These are phyloP conservation scores for Monascus ruber DNA, from an alignment of 2,329 filamentous ascomycete species.

Conservation along the genomic window DNA sequence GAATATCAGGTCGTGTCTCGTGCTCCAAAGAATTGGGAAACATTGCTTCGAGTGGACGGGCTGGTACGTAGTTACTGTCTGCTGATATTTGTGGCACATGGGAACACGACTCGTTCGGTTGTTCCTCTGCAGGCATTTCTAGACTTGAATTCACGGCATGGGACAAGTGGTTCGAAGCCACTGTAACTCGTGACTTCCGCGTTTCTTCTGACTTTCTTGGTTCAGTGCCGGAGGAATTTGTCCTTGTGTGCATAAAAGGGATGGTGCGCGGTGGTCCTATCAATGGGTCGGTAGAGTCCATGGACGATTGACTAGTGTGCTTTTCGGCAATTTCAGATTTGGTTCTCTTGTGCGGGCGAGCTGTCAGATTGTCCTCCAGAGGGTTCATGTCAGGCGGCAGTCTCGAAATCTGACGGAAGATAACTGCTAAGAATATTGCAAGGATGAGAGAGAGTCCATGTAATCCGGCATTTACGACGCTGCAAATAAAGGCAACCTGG, in stretches of 20 bases:
- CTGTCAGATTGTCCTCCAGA: constrained; percentile 72
- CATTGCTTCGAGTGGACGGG: constrained; percentile 20
- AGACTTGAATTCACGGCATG: constrained; percentile 21
- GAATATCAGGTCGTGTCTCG: constrained; percentile 16
- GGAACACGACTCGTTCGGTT: constrained; percentile 17
- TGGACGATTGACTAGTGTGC: constrained; percentile 44
- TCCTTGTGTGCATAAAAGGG: constrained; percentile 71
- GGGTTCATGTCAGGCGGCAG: constrained; percentile 95
- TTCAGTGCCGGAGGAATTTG: constrained; percentile 48
- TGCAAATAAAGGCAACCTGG: constrained; percentile 55
- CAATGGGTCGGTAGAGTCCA: constrained; percentile 32
- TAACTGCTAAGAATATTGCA: constrained; percentile 61
- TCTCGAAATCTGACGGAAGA: constrained; percentile 69
- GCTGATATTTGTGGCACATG: constrained; percentile 15
- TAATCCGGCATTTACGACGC: constrained; percentile 52
- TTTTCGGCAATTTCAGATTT: constrained; percentile 52
- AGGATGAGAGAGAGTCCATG: constrained; percentile 60
- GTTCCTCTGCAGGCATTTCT: constrained; percentile 17
- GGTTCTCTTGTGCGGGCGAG: constrained; percentile 63
- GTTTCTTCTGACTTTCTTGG: constrained; percentile 34
- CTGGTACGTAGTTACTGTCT: constrained; percentile 17
- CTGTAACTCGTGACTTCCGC: constrained; percentile 38
- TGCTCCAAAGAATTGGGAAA: constrained; percentile 18
- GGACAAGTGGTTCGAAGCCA: constrained; percentile 25
- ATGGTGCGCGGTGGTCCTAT: constrained; percentile 42